Base-by-base conservation (phyloP, 75 land plant species). In the Gnetum montanum region DNA sequence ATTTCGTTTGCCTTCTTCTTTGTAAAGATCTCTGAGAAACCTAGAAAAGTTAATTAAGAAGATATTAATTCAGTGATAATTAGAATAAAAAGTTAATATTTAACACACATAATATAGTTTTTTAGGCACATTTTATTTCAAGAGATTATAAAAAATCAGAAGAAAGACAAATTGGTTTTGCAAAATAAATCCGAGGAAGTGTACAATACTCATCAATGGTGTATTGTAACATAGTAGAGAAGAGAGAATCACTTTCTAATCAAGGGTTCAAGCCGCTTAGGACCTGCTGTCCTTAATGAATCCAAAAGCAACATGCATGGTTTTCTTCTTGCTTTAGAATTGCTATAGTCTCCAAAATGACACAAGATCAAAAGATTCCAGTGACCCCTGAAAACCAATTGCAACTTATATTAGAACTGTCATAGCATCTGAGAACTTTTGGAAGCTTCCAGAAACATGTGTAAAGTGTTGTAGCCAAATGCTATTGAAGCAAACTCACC, bases 241-340 rank as follows among this genome's bases (percentile, higher is more conserved):
- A 12, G 10, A 31, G 10, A 34, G 4, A 3, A 56, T 29, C 58
- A 71, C 83, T 59, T 76, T 38, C 83, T 67, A 38, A 80, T 80
- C 3, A 54, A 53, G 3, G 76, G 72, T 53, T 68, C 80, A 45
- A 72, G 59, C 45, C 80, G 54, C 37, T 58, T 68, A 12, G 80
- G 76, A 15, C 47, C 53, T 6, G 68, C 30, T 29, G 13, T 52
- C 28, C 65, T 41, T 4, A 80, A 65, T 61, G 83, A 80, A 68
- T 80, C 83, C 43, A 80, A 66, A 59, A 80, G 45, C 46, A 80
- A 59, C 76, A 76, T 76, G 55, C 80, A 80, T 27, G 83, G 83
- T 22, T 47, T 54, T 24, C 52, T 70, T 11, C 52, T 70, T 11
- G 43, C 36, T 53, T 52, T 33, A 8, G 78, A 66, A 12, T 61